A percentile compares a stretch with the other conserved stretches of the same genome.
Conservation (phyloP, 768 basidiomycete species). For the Coprinopsis sp. region DNA sequence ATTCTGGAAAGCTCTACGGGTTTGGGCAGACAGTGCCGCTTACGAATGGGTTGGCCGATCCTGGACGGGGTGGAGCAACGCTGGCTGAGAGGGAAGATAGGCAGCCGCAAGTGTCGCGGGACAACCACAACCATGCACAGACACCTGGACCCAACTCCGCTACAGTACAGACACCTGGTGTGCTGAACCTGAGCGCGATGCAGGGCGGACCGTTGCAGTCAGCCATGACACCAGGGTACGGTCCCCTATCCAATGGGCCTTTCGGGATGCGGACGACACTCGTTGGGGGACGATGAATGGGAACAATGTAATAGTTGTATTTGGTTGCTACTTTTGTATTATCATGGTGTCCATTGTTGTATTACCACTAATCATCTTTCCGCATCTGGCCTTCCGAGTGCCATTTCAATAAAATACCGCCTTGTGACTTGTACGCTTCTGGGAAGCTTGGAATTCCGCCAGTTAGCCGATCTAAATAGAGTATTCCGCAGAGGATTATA, state of each 20-base stretch:
- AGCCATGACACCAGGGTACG: not conserved
- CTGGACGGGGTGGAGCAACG: constrained; percentile 68
- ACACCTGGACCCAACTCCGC: constrained; percentile 45
- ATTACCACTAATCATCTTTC: not conserved
- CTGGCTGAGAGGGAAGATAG: constrained; percentile 79
- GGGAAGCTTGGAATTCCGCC: no score
- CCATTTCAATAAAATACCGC: no score
- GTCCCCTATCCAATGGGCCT: not conserved
- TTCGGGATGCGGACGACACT: constrained; percentile 7
- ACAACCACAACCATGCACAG: constrained; percentile 53
- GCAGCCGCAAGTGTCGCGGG: constrained; percentile 36
- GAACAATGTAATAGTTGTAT: no score
- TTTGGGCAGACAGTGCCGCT: constrained; percentile 74
- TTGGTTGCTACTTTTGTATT: no score
- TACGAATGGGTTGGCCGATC: constrained; percentile 62
- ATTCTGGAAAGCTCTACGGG: constrained; percentile 79
- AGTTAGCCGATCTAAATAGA: no score
- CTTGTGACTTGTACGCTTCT: no score
- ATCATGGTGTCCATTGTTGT: constrained; percentile 5
- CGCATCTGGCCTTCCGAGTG: no score
- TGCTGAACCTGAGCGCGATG: constrained; percentile 10
- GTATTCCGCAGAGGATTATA: no score
- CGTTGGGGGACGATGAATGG: constrained; percentile 7
- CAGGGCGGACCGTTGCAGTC: constrained; percentile 1
- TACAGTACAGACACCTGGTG: constrained; percentile 6